Evolutionary conservation across 352 stramenopile genomes (phyloP), one percentile per base, ranked within the genome.

Genomic region (Phytopythium montanum): DNA sequence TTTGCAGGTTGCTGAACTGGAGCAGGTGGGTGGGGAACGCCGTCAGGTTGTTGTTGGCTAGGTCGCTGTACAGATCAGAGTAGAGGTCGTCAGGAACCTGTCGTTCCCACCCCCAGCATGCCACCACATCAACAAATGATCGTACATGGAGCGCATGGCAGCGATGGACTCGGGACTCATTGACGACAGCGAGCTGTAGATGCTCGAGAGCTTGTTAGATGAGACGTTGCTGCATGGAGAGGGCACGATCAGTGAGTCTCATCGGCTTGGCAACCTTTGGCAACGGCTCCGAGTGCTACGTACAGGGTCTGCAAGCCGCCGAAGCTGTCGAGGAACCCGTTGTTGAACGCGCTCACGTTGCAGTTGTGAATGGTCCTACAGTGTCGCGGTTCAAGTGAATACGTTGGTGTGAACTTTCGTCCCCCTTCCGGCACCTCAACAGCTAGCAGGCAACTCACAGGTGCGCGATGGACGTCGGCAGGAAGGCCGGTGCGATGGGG

Each of bases 41-140:
- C 7, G 62, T 67, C 29, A 85, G 75, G 7, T 56, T 65, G 55
- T 85, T 85, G 44, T 70, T 70, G 14, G 75, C 61, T 55, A 85
- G 60, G 56, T 76, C 81, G 41, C 75, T 84, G 33, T 19, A 54
- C 8, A 51, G 25, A 41, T 49, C 52, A 8, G 28, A 41, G n/a
- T 12, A 57, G 39, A 45, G 2, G 5, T 8, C 1, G 33, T 38
- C 26, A 54, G 28, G 12, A 54, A 13, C 5, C 14, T 38, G 19
- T 0, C 23, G 6, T 34, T n/a, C 39, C 39, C 39, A 45, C 19
- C 23, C n/a, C 9, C 39, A 45, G n/a, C 19, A 25, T 13, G 39
- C 13, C 12, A 6, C 7, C 31, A 2, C 1, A 1, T 6, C 31
- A 36, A 13, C 23, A 14, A 33, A 26, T 26, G 28, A 0, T 25